Conservation (phyloP, 202 grass and related monocot species). For the Setaria italica region DNA sequence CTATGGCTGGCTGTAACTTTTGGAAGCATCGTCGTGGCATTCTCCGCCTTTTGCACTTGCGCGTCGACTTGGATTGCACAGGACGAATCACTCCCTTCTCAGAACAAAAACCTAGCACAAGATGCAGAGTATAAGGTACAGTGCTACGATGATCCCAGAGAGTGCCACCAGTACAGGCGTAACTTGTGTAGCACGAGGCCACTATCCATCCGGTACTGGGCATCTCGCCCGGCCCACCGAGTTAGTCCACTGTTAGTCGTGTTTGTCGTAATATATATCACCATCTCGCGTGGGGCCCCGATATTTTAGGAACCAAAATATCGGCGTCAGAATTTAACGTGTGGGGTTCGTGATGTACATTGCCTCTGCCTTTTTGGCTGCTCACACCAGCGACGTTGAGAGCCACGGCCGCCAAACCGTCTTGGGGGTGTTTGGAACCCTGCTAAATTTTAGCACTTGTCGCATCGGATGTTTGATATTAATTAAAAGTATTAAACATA, state of each 20-base stretch:
- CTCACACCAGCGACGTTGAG: conserved; percentile 37
- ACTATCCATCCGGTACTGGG: no score
- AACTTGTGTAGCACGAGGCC: background rate
- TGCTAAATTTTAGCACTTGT: no score
- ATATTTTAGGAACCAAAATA: conserved; percentile 16
- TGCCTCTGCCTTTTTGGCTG: background rate
- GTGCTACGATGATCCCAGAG: no score
- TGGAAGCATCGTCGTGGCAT: conserved; percentile 4
- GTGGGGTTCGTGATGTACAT: conserved; percentile 26
- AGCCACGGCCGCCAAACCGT: conserved; percentile 13
- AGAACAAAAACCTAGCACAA: background rate
- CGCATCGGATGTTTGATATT: no score
- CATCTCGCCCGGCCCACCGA: background rate
- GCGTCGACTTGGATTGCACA: background rate
- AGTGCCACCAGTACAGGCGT: no score
- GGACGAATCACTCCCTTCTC: background rate
- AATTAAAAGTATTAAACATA: no score
- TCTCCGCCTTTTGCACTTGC: background rate
- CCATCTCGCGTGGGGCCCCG: background rate
- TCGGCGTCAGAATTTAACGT: conserved; percentile 32
- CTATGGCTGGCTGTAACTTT: background rate
- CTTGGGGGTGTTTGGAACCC: no score
- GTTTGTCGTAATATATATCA: background rate
- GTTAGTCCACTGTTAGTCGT: conserved; percentile 21
- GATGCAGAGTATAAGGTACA: background rate